Evolutionary conservation across 495 filamentous ascomycete genomes (phyloP).

Genomic region (Penicillium verhagenii): DNA sequence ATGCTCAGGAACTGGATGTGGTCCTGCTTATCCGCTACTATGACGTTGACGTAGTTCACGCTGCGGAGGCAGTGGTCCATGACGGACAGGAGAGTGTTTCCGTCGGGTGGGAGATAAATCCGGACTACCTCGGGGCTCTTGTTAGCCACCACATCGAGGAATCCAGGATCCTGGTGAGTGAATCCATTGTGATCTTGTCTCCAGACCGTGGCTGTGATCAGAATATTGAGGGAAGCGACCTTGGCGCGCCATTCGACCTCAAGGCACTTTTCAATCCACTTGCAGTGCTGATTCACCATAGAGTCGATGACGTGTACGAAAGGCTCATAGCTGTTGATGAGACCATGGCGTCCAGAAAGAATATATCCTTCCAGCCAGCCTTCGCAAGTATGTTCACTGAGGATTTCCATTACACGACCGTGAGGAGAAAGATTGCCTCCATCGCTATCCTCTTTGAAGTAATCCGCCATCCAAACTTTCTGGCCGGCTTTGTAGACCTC

Average conservation of each 20-base stretch:
- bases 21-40: slow-evolving; percentile 73
- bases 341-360: slow-evolving; percentile 66
- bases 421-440: slow-evolving; percentile 63
- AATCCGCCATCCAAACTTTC: slow-evolving; percentile 76
- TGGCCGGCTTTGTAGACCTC: slow-evolving; percentile 66
- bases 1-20: slow-evolving; percentile 70
- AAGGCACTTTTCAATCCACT: slow-evolving; percentile 74
- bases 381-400: slow-evolving; percentile 73
- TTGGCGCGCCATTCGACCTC: slow-evolving; percentile 70
- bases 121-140: slow-evolving; percentile 73
- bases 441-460: slow-evolving; percentile 67
- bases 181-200: slow-evolving; percentile 79
- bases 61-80: slow-evolving; percentile 69
- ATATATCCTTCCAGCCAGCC: slow-evolving; percentile 76
- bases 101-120: slow-evolving; percentile 74
- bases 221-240: slow-evolving; percentile 69
- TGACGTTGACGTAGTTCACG: slow-evolving; percentile 72
- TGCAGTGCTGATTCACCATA: slow-evolving; percentile 80
- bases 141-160: slow-evolving; percentile 72
- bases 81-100: slow-evolving; percentile 66
- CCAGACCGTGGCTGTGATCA: slow-evolving; percentile 73
- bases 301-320: slow-evolving; percentile 78
- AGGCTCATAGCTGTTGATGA: slow-evolving; percentile 75
- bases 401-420: slow-evolving; percentile 75
- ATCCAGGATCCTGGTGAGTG: slow-evolving; percentile 75